These are phyloP conservation scores for Lycium barbarum DNA, from an alignment of 257 asterid genomes.

Conservation along the genomic window DNA sequence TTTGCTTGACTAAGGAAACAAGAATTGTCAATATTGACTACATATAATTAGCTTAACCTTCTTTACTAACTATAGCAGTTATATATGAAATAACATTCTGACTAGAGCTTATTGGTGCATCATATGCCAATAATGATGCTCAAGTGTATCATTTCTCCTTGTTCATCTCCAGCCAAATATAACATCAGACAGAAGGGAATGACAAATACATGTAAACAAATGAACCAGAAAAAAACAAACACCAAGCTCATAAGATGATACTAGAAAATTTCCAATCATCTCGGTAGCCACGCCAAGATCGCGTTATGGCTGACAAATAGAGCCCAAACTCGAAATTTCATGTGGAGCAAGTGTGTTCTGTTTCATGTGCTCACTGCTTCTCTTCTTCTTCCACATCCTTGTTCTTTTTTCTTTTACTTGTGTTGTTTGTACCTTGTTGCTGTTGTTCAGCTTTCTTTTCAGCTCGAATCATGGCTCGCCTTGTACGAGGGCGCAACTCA, in stretches of 20 bases:
- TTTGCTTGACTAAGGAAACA: background rate
- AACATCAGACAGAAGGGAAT: background rate
- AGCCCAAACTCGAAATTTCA: background rate
- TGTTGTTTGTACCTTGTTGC: constrained; percentile 52
- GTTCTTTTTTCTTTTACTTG: constrained; percentile 70
- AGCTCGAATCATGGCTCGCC: constrained; percentile 91
- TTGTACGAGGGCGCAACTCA: constrained; percentile 88
- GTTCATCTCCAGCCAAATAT: constrained; percentile 1
- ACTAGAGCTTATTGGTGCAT: constrained; percentile 20
- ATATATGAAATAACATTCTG: background rate
- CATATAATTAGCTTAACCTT: background rate
- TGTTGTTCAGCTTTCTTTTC: constrained; percentile 88
- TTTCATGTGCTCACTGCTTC: constrained; percentile 51
- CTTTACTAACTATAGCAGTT: background rate
- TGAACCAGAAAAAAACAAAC: background rate
- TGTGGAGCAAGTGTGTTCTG: background rate
- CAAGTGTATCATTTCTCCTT: constrained; percentile 11
- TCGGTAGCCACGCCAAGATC: background rate
- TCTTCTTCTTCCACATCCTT: constrained; percentile 44
- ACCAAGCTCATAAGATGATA: background rate
- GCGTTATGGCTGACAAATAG: constrained; percentile 8
- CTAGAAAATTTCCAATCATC: background rate
- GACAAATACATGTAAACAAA: background rate
- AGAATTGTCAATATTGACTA: background rate
- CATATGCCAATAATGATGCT: background rate